Evolutionary conservation across 441 rosid genomes (phyloP).

Genomic region (Populus trichocarpa): DNA sequence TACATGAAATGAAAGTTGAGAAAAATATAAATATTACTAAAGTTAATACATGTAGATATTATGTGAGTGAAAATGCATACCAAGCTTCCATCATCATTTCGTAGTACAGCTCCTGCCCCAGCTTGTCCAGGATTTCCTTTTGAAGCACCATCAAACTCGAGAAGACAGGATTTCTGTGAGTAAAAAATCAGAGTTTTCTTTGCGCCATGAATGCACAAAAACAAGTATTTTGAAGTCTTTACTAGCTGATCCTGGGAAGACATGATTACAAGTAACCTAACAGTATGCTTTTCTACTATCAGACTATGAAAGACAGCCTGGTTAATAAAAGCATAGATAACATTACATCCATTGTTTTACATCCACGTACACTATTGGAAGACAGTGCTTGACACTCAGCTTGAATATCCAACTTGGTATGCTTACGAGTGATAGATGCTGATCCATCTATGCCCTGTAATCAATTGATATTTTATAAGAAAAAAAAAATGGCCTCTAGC

Average conservation of each 20-base stretch:
- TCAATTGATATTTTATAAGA: constrained; percentile 5
- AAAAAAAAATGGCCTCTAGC: constrained; percentile 1
- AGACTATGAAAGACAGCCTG: neutral
- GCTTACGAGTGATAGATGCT: constrained; percentile 26
- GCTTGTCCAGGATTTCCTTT: constrained; percentile 94
- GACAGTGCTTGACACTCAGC: constrained; percentile 19
- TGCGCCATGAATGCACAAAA: neutral
- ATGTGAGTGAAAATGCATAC: constrained; percentile 38
- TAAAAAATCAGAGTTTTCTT: neutral
- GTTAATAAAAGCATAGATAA: neutral
- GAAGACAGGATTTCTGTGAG: constrained; percentile 58
- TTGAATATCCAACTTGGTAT: constrained; percentile 34
- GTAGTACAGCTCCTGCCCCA: constrained; percentile 89
- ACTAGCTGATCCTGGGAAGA: neutral
- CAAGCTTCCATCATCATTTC: constrained; percentile 61
- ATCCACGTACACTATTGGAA: constrained; percentile 16
- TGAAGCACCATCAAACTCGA: constrained; percentile 93
- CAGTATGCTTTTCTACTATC: neutral
- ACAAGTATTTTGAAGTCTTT: neutral
- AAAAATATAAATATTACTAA: constrained; percentile 5
- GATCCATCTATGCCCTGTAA: constrained; percentile 44
- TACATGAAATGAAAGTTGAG: constrained; percentile 28
- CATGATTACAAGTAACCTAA: neutral
- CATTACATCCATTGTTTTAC: neutral
- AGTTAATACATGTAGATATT: neutral